phyloP scores from a whole-genome alignment of 176 grass and related monocot species.

The Bromus sterilis region DNA sequence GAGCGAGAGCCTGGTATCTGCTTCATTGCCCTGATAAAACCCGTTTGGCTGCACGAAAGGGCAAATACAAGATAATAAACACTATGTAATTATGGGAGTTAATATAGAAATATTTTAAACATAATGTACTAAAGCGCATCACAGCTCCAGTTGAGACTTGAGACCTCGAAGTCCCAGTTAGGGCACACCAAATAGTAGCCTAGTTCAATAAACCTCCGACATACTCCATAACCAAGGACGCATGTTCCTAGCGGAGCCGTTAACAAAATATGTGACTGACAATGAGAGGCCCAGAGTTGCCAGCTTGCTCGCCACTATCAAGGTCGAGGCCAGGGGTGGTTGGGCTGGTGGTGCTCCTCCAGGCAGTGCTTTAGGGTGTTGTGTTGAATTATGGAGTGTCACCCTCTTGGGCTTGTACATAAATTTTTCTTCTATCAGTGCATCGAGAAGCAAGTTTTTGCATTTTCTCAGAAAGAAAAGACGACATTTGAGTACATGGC shows the following conservation, averaged over 20 bases:
- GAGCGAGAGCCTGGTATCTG: slow-evolving; percentile 45
- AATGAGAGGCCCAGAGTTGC: not conserved
- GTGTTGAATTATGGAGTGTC: not conserved
- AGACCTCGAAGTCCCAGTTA: not conserved
- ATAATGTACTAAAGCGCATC: not conserved
- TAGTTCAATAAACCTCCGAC: not conserved
- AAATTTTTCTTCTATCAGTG: not conserved
- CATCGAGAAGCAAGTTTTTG: not conserved
- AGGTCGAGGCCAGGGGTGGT: not conserved
- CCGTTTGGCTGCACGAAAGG: slow-evolving; percentile 72
- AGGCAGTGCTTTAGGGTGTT: not conserved
- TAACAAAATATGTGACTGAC: not conserved
- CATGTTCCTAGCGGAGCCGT: not conserved
- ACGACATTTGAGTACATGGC: not conserved
- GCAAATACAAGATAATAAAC: slow-evolving; percentile 7
- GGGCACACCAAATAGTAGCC: not conserved
- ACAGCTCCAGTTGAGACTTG: not conserved
- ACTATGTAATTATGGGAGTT: not conserved
- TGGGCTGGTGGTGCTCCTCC: not conserved
- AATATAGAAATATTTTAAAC: not conserved
- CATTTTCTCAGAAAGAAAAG: not conserved
- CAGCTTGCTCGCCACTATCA: not conserved
- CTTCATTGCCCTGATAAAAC: slow-evolving; percentile 79
- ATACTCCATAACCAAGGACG: not conserved
- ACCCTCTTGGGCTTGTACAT: not conserved